Conservation (phyloP, 306 rosid genomes). For the Medicago truncatula region MtrunA17r5.0-ANR NC_053046.1:5432501-5433000, state of each 20-base stretch:
- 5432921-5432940: constrained; percentile 81
- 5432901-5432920: constrained; percentile 77
- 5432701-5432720: constrained; percentile 32
- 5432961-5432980: constrained; percentile 71
- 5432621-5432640: constrained; percentile 66
- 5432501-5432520: constrained; percentile 86
- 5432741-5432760: constrained; percentile 54
- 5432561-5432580: constrained; percentile 91
- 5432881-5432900: constrained; percentile 88
- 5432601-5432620: constrained; percentile 72
- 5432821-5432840: constrained; percentile 62
- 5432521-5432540: constrained; percentile 89
- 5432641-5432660: constrained; percentile 76
- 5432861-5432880: constrained; percentile 84
- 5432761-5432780: constrained; percentile 78
- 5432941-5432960: constrained; percentile 76
- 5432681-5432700: constrained; percentile 30
- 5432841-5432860: constrained; percentile 80
- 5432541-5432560: constrained; percentile 65
- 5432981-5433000: constrained; percentile 73
- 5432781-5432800: constrained; percentile 71
- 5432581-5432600: constrained; percentile 80
- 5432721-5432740: constrained; percentile 7
- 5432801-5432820: constrained; percentile 69
- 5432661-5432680: constrained; percentile 33